Percentiles rank a stretch among this genome's conserved stretches.
Conservation (phyloP, 202 grass and related monocot genomes). For the Thinopyrum obtusiflorum region DNA sequence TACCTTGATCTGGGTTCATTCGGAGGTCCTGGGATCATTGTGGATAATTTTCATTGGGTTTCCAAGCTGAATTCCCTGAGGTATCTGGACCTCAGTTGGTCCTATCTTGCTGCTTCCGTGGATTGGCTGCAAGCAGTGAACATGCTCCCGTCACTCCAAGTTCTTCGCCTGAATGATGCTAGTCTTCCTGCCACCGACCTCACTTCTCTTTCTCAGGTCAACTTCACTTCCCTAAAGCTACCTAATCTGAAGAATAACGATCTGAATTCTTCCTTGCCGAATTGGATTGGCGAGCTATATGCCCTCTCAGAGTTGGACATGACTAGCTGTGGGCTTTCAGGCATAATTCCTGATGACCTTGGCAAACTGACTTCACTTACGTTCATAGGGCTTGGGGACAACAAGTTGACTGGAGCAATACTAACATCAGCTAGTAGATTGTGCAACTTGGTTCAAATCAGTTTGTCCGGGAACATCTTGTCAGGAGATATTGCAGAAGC, state of each 20-base stretch:
- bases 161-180: constrained; percentile 26
- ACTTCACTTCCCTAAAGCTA: constrained; percentile 21
- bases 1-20: constrained; percentile 12
- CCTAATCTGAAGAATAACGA: constrained; percentile 28
- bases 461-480: neutral
- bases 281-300: constrained; percentile 40
- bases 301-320: constrained; percentile 28
- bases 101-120: neutral
- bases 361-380: constrained; percentile 15
- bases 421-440: neutral
- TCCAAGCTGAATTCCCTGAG: constrained; percentile 21
- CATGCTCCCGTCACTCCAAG: constrained; percentile 28
- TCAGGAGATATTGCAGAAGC: constrained; percentile 22
- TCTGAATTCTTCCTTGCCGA: constrained; percentile 28
- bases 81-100: constrained; percentile 33
- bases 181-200: constrained; percentile 26
- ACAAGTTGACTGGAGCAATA: neutral
- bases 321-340: constrained; percentile 7
- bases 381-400: neutral
- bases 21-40: neutral
- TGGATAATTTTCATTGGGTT: constrained; percentile 21
- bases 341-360: constrained; percentile 12
- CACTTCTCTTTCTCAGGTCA: constrained; percentile 11
- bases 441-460: constrained; percentile 12
- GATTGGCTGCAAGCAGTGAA: constrained; percentile 43